Conservation (phyloP, 192 early-diverging fungal genomes). For the Spinellus fusiger region DNA sequence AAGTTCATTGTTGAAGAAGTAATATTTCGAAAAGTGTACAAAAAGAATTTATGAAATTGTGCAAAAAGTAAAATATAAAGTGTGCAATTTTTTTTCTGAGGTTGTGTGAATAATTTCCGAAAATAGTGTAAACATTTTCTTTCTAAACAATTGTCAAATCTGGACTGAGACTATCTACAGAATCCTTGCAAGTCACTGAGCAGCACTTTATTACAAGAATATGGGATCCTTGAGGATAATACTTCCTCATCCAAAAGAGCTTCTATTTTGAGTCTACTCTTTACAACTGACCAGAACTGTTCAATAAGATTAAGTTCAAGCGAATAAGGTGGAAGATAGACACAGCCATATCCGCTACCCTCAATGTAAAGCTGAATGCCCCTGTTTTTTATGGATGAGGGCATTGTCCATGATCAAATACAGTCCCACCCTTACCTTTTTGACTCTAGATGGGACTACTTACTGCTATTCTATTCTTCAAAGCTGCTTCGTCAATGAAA, state of each 20-base stretch:
- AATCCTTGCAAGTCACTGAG: neutral
- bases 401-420: conserved; percentile 29
- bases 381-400: conserved; percentile 6
- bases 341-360: neutral
- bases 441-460: neutral
- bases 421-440: neutral
- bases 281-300: conserved; percentile 1
- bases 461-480: conserved; percentile 1
- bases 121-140: neutral
- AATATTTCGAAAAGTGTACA: too few relatives aligned
- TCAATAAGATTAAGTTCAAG: conserved; percentile 7
- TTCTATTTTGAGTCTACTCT: conserved; percentile 9
- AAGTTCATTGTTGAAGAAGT: too few relatives aligned
- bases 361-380: conserved; percentile 1
- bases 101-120: neutral
- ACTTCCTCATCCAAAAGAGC: conserved; percentile 4
- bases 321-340: conserved; percentile 15
- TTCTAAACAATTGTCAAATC: conserved; percentile 4
- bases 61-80: neutral
- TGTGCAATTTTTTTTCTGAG: neutral
- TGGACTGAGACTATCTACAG: neutral
- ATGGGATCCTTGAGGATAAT: neutral
- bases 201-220: neutral
- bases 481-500: conserved; percentile 17
- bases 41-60: too few relatives aligned